Evolutionary conservation across 2,329 filamentous ascomycete species (phyloP).

Genomic region (Talaromyces amestolkiae): DNA sequence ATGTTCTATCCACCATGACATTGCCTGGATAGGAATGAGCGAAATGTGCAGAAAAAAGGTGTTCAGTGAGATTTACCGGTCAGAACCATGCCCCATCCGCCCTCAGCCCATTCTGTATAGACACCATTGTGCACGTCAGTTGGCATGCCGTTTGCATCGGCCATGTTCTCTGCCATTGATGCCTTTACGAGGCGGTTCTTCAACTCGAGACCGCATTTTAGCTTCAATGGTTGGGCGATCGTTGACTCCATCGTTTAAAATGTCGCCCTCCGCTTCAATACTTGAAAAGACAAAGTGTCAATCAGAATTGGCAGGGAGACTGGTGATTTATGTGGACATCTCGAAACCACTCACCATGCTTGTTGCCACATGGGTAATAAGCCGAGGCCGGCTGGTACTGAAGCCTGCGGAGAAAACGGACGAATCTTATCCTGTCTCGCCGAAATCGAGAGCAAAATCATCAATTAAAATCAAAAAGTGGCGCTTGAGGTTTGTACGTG

Average conservation of each 20-base stretch:
- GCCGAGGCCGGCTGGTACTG: neutral
- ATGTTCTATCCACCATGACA: conserved; percentile 47
- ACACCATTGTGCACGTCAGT: neutral
- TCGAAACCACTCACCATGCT: no score
- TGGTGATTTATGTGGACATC: no score
- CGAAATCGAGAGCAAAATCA: neutral
- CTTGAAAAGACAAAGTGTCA: neutral
- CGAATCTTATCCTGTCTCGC: neutral
- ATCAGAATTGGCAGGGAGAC: neutral
- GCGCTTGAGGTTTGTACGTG: neutral
- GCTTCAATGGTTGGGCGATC: conserved; percentile 9
- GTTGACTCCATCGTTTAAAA: conserved; percentile 8
- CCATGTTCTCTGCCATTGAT: conserved; percentile 16
- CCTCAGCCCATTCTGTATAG: conserved; percentile 54
- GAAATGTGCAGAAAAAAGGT: neutral
- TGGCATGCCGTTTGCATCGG: conserved; percentile 7
- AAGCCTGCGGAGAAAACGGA: neutral
- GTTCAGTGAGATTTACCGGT: conserved; percentile 34
- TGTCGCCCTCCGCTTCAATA: neutral
- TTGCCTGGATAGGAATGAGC: conserved; percentile 28
- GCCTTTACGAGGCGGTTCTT: conserved; percentile 16
- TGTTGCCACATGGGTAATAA: neutral
- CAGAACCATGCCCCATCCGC: conserved; percentile 44
- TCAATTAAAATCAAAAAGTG: neutral
- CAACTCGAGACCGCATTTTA: conserved; percentile 16